Conservation (phyloP, 2,329 filamentous ascomycete species). For the Juglanconis oblonga region DNA sequence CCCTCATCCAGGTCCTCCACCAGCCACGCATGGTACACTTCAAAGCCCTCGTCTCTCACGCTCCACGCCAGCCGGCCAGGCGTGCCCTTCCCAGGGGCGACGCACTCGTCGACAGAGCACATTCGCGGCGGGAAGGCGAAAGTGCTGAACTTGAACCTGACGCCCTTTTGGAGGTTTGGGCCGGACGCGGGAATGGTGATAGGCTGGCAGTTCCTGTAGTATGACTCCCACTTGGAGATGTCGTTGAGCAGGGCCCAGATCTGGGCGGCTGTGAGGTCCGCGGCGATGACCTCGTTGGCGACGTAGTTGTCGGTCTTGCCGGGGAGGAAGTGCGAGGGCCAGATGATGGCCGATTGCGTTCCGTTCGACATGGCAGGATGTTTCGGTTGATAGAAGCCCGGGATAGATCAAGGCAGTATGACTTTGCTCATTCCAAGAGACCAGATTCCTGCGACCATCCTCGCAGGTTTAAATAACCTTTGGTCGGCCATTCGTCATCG, state of each 20-base stretch:
- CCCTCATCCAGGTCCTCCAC: slow-evolving; percentile 27
- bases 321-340: slow-evolving; percentile 26
- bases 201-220: slow-evolving; percentile 25
- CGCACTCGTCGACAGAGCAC: slow-evolving; percentile 24
- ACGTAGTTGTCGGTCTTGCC: slow-evolving; percentile 29
- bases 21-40: slow-evolving; percentile 29
- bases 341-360: slow-evolving; percentile 23
- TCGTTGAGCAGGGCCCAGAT: slow-evolving; percentile 26
- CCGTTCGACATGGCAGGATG: slow-evolving; percentile 22
- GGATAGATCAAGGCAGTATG: background rate
- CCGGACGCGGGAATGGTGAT: slow-evolving; percentile 26
- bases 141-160: slow-evolving; percentile 28
- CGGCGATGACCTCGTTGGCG: slow-evolving; percentile 28
- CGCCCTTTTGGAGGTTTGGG: slow-evolving; percentile 22
- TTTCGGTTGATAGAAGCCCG: background rate
- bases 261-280: slow-evolving; percentile 24
- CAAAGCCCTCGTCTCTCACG: slow-evolving; percentile 21
- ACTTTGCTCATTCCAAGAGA: background rate
- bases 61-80: slow-evolving; percentile 27
- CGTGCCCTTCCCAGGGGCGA: slow-evolving; percentile 15
- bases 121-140: slow-evolving; percentile 27
- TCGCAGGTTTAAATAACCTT: no score
- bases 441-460: background rate
- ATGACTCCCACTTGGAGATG: slow-evolving; percentile 27
- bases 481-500: no score